These are phyloP conservation scores for Spergularia bocconei DNA, from an alignment of 148 eudicot genomes.

Conservation along the genomic window DNA sequence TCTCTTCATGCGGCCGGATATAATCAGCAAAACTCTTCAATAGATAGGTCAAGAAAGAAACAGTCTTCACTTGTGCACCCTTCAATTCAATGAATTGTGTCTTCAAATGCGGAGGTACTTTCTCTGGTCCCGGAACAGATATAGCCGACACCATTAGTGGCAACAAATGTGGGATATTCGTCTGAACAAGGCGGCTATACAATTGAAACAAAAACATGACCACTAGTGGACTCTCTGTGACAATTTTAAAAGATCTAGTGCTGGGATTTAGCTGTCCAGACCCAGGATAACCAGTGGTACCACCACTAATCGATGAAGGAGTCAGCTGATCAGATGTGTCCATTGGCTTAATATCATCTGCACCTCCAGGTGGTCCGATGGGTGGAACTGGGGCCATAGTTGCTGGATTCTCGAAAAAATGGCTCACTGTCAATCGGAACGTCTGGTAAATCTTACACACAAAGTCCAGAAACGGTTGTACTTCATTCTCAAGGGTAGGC, in stretches of 20 bases:
- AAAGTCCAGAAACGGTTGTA: slow-evolving; percentile 92
- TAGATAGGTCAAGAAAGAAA: slow-evolving; percentile 90
- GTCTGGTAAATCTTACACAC: slow-evolving; percentile 95
- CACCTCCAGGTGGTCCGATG: slow-evolving; percentile 37
- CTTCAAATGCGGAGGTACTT: slow-evolving; percentile 85
- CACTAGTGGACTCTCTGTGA: slow-evolving; percentile 95
- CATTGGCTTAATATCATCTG: slow-evolving; percentile 79
- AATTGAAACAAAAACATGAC: slow-evolving; percentile 97
- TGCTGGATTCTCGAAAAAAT: slow-evolving; percentile 78
- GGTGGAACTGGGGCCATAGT: slow-evolving; percentile 56
- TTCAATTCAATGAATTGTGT: slow-evolving; percentile 80
- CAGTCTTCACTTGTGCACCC: slow-evolving; percentile 99
- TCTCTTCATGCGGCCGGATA: slow-evolving; percentile 92
- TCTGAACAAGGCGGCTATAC: slow-evolving; percentile 92
- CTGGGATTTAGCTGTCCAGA: slow-evolving; percentile 87
- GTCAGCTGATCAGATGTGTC: slow-evolving; percentile 79
- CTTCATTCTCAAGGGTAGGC: slow-evolving; percentile 81
- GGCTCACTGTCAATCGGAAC: slow-evolving; percentile 74
- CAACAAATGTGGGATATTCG: slow-evolving; percentile 85
- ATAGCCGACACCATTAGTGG: slow-evolving; percentile 95
- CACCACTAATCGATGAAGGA: slow-evolving; percentile 38
- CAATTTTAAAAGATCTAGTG: slow-evolving; percentile 85
- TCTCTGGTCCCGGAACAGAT: slow-evolving; percentile 94
- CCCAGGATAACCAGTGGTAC: slow-evolving; percentile 45
- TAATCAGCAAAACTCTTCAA: slow-evolving; percentile 93